Percentiles rank a stretch among this genome's conserved stretches.
phyloP scores from a whole-genome alignment of 1,284 basidiomycete species.

The Naganishia sp. region DNA sequence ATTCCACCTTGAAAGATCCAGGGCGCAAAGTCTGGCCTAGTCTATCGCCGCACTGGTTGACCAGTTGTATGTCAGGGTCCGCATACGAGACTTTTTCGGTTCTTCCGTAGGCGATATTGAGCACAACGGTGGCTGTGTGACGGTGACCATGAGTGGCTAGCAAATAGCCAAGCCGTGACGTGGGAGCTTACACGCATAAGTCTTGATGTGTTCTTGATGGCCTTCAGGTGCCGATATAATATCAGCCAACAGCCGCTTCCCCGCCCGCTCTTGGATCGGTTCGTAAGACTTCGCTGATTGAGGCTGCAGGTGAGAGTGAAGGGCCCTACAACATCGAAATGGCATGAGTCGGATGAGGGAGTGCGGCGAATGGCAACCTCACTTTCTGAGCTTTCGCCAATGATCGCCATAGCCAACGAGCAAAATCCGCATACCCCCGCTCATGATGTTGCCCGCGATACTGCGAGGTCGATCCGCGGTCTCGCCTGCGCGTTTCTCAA shows the following conservation, averaged over 20 bases:
- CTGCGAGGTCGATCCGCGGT: conserved; percentile 59
- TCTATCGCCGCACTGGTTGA: conserved; percentile 59
- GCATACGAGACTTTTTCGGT: conserved; percentile 57
- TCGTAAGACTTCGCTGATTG: conserved; percentile 58
- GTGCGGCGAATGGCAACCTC: conserved; percentile 47
- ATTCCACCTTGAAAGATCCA: conserved; percentile 63
- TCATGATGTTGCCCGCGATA: conserved; percentile 53
- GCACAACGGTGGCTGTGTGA: conserved; percentile 59
- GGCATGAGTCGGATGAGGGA: conserved; percentile 34
- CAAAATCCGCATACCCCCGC: conserved; percentile 21
- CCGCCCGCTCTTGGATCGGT: conserved; percentile 57
- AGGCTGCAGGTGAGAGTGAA: conserved; percentile 62
- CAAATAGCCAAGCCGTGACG: not conserved
- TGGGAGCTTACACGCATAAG: conserved; percentile 57
- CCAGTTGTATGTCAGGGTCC: conserved; percentile 62
- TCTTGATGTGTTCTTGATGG: conserved; percentile 60
- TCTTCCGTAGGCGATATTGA: conserved; percentile 68
- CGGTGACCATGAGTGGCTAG: too few relatives aligned
- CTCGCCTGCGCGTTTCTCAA: conserved; percentile 61
- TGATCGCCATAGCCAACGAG: conserved; percentile 23
- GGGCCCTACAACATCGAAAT: conserved; percentile 53
- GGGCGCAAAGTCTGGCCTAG: conserved; percentile 61
- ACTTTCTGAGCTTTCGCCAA: conserved; percentile 23
- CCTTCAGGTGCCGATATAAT: conserved; percentile 58
- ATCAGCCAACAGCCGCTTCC: conserved; percentile 60